Evolutionary conservation across 768 basidiomycete species (phyloP).

Genomic region (Boletus vermiculosoides): DNA sequence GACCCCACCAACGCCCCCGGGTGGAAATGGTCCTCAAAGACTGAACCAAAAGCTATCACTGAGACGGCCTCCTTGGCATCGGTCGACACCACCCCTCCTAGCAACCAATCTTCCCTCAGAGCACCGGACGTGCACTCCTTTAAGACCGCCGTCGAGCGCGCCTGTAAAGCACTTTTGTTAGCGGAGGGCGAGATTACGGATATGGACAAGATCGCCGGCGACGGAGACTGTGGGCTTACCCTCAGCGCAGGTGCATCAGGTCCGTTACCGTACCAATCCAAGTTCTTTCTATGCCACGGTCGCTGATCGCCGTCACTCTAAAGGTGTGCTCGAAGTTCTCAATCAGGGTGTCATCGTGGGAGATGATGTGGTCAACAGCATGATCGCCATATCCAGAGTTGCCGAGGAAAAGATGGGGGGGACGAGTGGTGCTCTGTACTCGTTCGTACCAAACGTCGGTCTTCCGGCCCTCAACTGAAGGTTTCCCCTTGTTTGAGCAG

Average conservation of each 20-base stretch:
- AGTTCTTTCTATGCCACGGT: neutral
- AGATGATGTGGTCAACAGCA: slow-evolving; percentile 58
- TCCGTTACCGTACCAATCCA: slow-evolving; percentile 23
- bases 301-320: neutral
- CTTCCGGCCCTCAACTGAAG: neutral
- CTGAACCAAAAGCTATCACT: slow-evolving; percentile 35
- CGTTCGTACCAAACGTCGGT: slow-evolving; percentile 49
- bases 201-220: slow-evolving; percentile 90
- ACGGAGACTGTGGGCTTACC: slow-evolving; percentile 76
- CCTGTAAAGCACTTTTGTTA: slow-evolving; percentile 63
- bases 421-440: slow-evolving; percentile 88
- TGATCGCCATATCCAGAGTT: slow-evolving; percentile 68
- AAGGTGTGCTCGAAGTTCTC: slow-evolving; percentile 63
- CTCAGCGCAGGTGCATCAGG: slow-evolving; percentile 75
- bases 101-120: slow-evolving; percentile 22
- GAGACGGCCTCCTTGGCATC: slow-evolving; percentile 13
- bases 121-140: slow-evolving; percentile 53
- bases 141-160: slow-evolving; percentile 50
- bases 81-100: slow-evolving; percentile 3
- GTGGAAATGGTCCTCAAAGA: slow-evolving; percentile 75
- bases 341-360: slow-evolving; percentile 56
- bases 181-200: slow-evolving; percentile 89
- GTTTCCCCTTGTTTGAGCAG: slow-evolving; percentile 36
- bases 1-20: slow-evolving; percentile 68
- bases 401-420: slow-evolving; percentile 89